Base-by-base conservation (phyloP, 2,329 filamentous ascomycete species). In the Sordariomycetes sp. region DNA sequence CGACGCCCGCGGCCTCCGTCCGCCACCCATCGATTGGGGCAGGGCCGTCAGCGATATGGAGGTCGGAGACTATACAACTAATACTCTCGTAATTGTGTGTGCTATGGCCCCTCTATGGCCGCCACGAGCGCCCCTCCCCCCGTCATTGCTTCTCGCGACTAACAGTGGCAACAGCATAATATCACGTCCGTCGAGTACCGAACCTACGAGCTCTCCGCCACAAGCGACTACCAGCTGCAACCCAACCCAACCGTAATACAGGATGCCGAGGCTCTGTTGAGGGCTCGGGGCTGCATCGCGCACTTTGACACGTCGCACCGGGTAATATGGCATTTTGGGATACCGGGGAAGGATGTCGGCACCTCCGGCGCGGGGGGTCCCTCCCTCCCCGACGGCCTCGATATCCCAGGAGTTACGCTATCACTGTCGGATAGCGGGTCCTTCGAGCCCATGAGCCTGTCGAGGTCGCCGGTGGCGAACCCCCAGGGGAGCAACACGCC, bases 21-120 rank as follows among this genome's bases (percentile, higher is more conserved):
- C 28, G 55, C 34, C 48, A 25, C 28, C 48, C 55, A 28, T 57
- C 46, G 55, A 28, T 53, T 52, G 55, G 24, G 48, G 18, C 46
- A 43, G 55, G 55, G 46, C 43, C 32, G 48, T 43, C 46, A 53
- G 46, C 79, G 80, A 79, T 67, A 85, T 85, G 81, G 81, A 85
- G 71, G 77, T 78, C 70, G 79, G 79, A 63, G 81, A 84, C 72
- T 83, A 82, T 70, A 80, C 82, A 66, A 85, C 81, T 67, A 85
- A 85, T 71, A 76, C 76, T 61, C 71, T 85, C 65, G 72, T 81
- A 66, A 75, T 83, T 72, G 81, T 84, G 64, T 65, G 79, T 73
- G 32, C 56, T 16, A 32, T 48, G 16, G 7, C 20, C 46, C 46
- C 22, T 7, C 3, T 11, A 24, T 2, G 3, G 11, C 20, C 46